Conservation (phyloP, 495 filamentous ascomycete species). For the Hypoxylon intermedium region DNA sequence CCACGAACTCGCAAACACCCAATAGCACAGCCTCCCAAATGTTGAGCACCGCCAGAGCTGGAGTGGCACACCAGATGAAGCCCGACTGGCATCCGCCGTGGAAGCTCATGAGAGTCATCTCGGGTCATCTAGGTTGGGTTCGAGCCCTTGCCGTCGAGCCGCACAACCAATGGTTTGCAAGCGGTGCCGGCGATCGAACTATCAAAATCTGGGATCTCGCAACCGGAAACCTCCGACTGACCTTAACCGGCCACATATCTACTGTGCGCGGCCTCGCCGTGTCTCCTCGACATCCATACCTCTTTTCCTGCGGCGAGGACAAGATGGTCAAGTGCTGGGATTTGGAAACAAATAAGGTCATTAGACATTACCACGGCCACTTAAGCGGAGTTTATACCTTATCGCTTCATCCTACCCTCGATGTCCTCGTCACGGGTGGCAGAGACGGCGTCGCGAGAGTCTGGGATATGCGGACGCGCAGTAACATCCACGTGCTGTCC, state of each 20-base stretch:
- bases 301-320: constrained; percentile 97
- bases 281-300: constrained; percentile 91
- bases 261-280: constrained; percentile 94
- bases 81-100: constrained; percentile 97
- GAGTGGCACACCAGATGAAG: constrained; percentile 73
- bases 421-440: constrained; percentile 93
- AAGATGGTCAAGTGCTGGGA: constrained; percentile 99
- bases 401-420: constrained; percentile 87
- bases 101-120: constrained; percentile 98
- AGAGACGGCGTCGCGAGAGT: constrained; percentile 93
- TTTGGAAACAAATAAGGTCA: constrained; percentile 97
- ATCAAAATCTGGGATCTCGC: constrained; percentile 99
- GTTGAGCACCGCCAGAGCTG: constrained; percentile 69
- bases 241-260: constrained; percentile 95
- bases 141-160: constrained; percentile 89
- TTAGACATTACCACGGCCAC: constrained; percentile 97
- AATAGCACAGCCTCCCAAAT: constrained; percentile 32
- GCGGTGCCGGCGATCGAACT: constrained; percentile 92
- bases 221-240: constrained; percentile 79
- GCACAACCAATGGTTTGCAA: constrained; percentile 97
- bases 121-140: constrained; percentile 96
- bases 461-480: constrained; percentile 98
- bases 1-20: constrained; percentile 1
- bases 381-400: constrained; percentile 95
- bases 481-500: constrained; percentile 90